Conservation (phyloP, 2,329 filamentous ascomycete species). For the Zopfia rhizophila region DNA sequence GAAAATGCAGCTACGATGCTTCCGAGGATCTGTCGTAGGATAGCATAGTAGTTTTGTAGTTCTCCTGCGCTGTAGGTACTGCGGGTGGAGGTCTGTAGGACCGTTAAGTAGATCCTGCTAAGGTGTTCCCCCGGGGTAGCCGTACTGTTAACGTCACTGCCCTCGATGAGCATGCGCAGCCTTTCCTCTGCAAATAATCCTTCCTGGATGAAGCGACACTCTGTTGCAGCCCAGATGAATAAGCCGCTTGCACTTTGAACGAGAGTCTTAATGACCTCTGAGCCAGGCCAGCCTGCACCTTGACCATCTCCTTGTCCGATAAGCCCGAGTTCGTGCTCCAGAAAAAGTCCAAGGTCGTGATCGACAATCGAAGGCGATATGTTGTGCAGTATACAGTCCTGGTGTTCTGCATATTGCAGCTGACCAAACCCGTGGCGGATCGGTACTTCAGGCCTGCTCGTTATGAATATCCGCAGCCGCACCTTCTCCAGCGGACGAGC, state of each 20-base stretch:
- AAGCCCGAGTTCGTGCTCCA: conserved; percentile 9
- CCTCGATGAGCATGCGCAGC: conserved; percentile 1
- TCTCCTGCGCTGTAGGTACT: no score
- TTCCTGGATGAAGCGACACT: conserved; percentile 31
- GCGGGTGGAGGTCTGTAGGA: no score
- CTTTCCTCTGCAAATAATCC: conserved; percentile 14
- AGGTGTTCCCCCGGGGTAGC: no score
- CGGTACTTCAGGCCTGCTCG: conserved; percentile 13
- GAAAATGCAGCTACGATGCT: conserved; percentile 16
- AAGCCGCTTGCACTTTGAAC: conserved; percentile 41
- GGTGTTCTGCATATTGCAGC: conserved; percentile 6
- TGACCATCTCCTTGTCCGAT: conserved; percentile 4
- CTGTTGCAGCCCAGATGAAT: conserved; percentile 49
- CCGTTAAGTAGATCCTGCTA: no score
- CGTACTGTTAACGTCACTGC: conserved; percentile 5
- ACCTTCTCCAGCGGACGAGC: conserved; percentile 6
- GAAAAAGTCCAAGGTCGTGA: conserved; percentile 14
- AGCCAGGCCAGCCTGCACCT: conserved; percentile 26
- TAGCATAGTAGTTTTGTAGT: neutral
- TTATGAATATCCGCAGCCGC: conserved; percentile 9
- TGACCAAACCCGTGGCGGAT: conserved; percentile 14
- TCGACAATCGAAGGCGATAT: conserved; percentile 7
- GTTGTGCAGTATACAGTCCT: conserved; percentile 8
- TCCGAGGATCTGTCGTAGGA: conserved; percentile 21
- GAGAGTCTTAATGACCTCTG: conserved; percentile 30